phyloP scores from a whole-genome alignment of 495 filamentous ascomycete species.

The Pseudotulostoma volvatum region DNA sequence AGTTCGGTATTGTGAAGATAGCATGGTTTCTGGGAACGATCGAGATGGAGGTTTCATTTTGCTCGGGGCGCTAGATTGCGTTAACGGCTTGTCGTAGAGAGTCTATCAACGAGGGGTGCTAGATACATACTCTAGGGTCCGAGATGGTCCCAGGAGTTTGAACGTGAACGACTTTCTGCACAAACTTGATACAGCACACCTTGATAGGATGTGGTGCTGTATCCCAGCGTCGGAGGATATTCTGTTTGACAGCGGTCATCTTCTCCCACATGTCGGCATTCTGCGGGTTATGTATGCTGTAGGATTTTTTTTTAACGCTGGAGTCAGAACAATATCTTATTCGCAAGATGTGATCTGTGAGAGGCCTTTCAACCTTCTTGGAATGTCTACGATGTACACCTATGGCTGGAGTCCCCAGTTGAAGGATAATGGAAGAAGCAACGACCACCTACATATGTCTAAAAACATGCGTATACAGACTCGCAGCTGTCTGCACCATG shows the following conservation, averaged over 20 bases:
- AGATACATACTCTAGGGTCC: conserved; percentile 64
- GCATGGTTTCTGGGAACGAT: conserved; percentile 74
- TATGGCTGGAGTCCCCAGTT: too few species aligned
- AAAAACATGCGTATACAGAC: conserved; percentile 81
- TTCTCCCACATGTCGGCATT: conserved; percentile 70
- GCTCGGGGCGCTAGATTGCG: conserved; percentile 48
- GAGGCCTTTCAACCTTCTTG: not conserved
- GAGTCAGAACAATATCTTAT: conserved; percentile 13
- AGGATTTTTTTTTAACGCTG: conserved; percentile 10
- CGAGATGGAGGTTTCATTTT: conserved; percentile 72
- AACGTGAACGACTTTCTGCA: conserved; percentile 78
- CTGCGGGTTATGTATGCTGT: conserved; percentile 66
- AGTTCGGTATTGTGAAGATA: conserved; percentile 53
- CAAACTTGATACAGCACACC: conserved; percentile 93
- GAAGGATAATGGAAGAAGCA: conserved; percentile 4
- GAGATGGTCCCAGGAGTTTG: conserved; percentile 71
- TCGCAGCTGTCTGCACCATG: conserved; percentile 69
- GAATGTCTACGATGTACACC: conserved; percentile 2
- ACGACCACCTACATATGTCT: conserved; percentile 69
- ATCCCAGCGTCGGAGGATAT: conserved; percentile 81
- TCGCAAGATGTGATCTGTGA: not conserved
- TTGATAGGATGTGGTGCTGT: conserved; percentile 55
- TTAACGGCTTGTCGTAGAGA: conserved; percentile 1
- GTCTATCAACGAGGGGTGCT: not conserved
- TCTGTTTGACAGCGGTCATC: conserved; percentile 77